Evolutionary conservation across 352 stramenopile genomes (phyloP), one percentile per base, ranked within the genome.

Genomic region (Phytophthora ramorum): DNA sequence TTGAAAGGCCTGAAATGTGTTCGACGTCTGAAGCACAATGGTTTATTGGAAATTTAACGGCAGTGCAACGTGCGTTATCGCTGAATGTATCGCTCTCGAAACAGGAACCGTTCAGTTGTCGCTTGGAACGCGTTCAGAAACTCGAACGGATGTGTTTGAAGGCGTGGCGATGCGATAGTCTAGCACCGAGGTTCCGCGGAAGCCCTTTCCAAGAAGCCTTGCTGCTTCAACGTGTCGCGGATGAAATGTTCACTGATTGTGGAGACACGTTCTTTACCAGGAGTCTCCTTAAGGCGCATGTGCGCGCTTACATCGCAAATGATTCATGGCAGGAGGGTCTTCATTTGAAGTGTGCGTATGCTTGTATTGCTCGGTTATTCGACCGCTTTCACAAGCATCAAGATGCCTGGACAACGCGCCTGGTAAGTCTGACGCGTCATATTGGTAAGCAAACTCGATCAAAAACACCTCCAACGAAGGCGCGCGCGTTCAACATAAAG

Each of bases 131-230:
- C 3, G 43, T 88, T 0, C 47, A 71, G 14, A 92, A 90, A 49
- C 77, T 92, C 5, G 81, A 92, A 40, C 75, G 83, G 14, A 83
- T 90, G 76, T 82, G 79, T 19, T 41, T 89, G 10, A 86, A 85
- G 19, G 81, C 83, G 0, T 90, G 81, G 83, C 32, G 58, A 7
- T 81, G 63, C 19, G 68, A 87, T 40, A 92, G 81, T 49, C 55
- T 89, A 13, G 58, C 83, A 0, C 16, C 58, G 9, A 41, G 26
- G 7, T 55, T 87, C 16, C 51, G 59, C 28, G 83, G 78, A 1
- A 66, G 78, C n/a, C 58, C 83, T 22, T 87, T 85, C 58, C 63
- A 59, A 28, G 83, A 90, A 57, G 68, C 81, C 7, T 38, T 90
- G n/a, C 40, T 92, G 41, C 68, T 92, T 3, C 73, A 92, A 63